These are phyloP conservation scores for Claviceps capensis DNA, from an alignment of 2,329 filamentous ascomycete genomes.

Conservation along the genomic window DNA sequence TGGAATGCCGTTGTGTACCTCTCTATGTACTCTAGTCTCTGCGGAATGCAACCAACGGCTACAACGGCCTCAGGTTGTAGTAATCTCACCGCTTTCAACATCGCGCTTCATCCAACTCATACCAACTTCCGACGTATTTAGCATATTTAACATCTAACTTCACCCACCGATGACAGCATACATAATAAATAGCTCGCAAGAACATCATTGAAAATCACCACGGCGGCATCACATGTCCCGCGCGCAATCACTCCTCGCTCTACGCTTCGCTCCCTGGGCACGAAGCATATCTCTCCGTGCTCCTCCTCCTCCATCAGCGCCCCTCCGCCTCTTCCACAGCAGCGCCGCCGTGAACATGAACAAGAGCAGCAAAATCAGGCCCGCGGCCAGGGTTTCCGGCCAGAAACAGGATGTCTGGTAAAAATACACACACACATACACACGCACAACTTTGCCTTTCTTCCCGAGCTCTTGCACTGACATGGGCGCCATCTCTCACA, in stretches of 20 bases:
- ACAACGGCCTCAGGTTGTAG: too few relatives aligned
- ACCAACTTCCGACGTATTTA: too few relatives aligned
- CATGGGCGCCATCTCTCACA: not conserved
- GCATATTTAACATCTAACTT: too few relatives aligned
- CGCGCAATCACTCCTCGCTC: not conserved
- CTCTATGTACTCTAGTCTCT: too few relatives aligned
- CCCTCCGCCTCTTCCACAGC: slow-evolving; percentile 6
- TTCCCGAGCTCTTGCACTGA: not conserved
- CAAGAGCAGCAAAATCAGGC: slow-evolving; percentile 32
- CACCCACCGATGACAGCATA: too few relatives aligned
- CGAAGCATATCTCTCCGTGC: too few relatives aligned
- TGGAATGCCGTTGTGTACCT: too few relatives aligned
- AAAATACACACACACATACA: slow-evolving; percentile 8
- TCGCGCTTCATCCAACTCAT: too few relatives aligned
- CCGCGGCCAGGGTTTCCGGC: slow-evolving; percentile 34
- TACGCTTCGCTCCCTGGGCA: not conserved
- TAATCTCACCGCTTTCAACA: too few relatives aligned
- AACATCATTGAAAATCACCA: not conserved
- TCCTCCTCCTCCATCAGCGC: not conserved
- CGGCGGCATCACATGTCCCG: not conserved
- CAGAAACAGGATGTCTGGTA: slow-evolving; percentile 40
- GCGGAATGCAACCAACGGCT: too few relatives aligned
- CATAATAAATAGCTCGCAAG: not conserved
- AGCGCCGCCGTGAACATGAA: slow-evolving; percentile 21
- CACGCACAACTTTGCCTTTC: too few relatives aligned